These are phyloP conservation scores for Talaromyces thailandensis DNA, from an alignment of 495 filamentous ascomycete species.

Conservation along the genomic window DNA sequence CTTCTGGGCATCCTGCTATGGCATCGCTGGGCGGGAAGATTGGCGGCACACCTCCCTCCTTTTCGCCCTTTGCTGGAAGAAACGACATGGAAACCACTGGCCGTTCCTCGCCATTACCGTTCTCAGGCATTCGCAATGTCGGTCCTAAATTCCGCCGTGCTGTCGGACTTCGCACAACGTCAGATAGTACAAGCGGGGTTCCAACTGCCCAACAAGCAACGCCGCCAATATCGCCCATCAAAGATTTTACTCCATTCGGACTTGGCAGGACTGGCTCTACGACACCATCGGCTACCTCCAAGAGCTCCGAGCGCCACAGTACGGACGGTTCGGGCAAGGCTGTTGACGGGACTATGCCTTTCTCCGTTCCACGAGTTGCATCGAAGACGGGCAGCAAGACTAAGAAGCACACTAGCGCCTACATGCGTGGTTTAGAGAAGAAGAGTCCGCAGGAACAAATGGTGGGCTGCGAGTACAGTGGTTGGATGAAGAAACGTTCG, in stretches of 20 bases:
- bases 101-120: conserved; percentile 42
- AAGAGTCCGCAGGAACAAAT: conserved; percentile 80
- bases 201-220: conserved; percentile 48
- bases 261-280: conserved; percentile 74
- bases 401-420: conserved; percentile 93
- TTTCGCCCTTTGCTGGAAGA: conserved; percentile 41
- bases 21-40: conserved; percentile 55
- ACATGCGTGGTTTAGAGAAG: conserved; percentile 76
- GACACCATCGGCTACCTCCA: conserved; percentile 71
- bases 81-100: conserved; percentile 38
- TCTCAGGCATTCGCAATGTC: conserved; percentile 27
- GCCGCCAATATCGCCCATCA: conserved; percentile 46
- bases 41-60: conserved; percentile 37
- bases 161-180: conserved; percentile 67
- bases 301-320: conserved; percentile 69
- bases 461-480: conserved; percentile 79
- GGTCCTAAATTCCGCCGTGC: conserved; percentile 41
- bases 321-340: conserved; percentile 54
- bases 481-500: conserved; percentile 99
- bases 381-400: conserved; percentile 45
- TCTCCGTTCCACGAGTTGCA: conserved; percentile 31
- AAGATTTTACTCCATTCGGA: conserved; percentile 55
- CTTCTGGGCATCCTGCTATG: conserved; percentile 38
- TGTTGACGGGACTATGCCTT: conserved; percentile 43
- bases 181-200: conserved; percentile 62